Evolutionary conservation across 176 grass and related monocot genomes (phyloP).

Genomic region (Hordeum marinum): DNA sequence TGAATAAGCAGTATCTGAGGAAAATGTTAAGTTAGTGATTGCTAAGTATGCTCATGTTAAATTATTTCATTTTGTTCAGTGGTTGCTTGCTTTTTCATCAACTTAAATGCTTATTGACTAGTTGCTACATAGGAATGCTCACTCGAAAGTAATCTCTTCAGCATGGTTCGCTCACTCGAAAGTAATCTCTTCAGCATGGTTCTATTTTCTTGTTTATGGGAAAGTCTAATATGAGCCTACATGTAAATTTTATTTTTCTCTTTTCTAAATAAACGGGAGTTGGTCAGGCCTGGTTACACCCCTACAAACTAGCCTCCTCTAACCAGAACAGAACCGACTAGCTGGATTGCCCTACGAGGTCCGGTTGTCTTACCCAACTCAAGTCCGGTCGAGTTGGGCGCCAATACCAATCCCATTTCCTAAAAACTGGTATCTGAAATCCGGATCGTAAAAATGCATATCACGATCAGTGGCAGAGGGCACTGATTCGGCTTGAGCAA

Average conservation of each 20-base stretch:
- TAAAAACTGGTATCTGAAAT: too few relatives aligned
- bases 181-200: too few relatives aligned
- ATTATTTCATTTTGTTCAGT: not conserved
- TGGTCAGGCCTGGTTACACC: too few relatives aligned
- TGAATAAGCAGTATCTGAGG: not conserved
- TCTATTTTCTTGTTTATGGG: not conserved
- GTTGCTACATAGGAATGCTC: not conserved
- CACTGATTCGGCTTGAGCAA: too few relatives aligned
- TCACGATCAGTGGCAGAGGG: too few relatives aligned
- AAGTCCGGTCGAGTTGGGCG: too few relatives aligned
- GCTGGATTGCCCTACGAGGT: too few relatives aligned
- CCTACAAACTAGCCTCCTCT: too few relatives aligned
- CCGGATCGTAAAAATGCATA: too few relatives aligned
- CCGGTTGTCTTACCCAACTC: too few relatives aligned
- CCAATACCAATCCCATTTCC: too few relatives aligned
- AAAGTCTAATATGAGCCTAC: not conserved
- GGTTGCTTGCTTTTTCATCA: not conserved
- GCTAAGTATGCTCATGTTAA: not conserved
- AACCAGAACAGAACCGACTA: too few relatives aligned
- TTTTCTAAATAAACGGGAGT: not conserved
- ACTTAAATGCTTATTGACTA: not conserved
- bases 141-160: not conserved
- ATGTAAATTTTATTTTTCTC: not conserved
- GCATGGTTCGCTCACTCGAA: not conserved
- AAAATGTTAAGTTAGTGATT: not conserved